Evolutionary conservation across 345 rosid genomes (phyloP).

Genomic region (Erucastrum elatum): DNA sequence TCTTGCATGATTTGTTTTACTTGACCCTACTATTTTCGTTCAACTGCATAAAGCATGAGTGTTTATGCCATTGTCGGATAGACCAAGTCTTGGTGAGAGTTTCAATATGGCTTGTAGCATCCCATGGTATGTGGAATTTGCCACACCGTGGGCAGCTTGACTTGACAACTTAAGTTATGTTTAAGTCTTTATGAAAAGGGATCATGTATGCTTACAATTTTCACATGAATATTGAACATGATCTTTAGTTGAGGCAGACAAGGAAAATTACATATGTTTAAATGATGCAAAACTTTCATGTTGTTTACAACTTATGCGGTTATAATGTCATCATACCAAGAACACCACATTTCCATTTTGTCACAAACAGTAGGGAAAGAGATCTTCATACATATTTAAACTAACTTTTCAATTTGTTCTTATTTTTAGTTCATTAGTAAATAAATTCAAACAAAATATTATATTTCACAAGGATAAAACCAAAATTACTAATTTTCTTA

Average conservation of each 20-base stretch:
- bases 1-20: neutral
- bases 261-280: neutral
- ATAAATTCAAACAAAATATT: too few species aligned
- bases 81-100: neutral
- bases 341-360: too few species aligned
- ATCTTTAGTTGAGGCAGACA: neutral
- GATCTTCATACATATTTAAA: too few species aligned
- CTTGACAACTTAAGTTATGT: neutral
- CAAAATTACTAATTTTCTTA: too few species aligned
- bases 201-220: neutral
- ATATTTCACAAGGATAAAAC: too few species aligned
- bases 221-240: neutral
- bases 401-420: too few species aligned
- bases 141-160: neutral
- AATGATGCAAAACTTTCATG: neutral
- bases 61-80: neutral
- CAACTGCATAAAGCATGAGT: conserved; percentile 56
- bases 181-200: neutral
- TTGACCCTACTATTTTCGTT: neutral
- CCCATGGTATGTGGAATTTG: conserved; percentile 3
- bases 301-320: neutral
- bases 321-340: too few species aligned
- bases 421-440: too few species aligned
- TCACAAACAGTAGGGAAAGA: too few species aligned
- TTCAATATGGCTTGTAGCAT: conserved; percentile 2